Conservation (phyloP, 306 rosid genomes). For the Fragaria nilgerrensis region DNA sequence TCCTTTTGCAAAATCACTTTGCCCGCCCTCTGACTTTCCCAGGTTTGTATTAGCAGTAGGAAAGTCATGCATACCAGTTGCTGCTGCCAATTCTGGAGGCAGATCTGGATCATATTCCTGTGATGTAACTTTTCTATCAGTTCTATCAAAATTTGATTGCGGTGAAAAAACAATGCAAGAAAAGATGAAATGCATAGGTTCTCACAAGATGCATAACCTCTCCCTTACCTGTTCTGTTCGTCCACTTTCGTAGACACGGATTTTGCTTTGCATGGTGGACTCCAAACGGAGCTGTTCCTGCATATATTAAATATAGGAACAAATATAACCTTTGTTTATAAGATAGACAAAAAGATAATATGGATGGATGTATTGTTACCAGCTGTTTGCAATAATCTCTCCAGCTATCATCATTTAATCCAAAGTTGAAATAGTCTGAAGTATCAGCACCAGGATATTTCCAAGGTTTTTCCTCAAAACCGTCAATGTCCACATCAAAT, state of each 20-base stretch:
- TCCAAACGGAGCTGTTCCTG: constrained; percentile 98
- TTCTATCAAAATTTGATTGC: background rate
- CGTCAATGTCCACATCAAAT: constrained; percentile 87
- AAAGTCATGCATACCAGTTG: constrained; percentile 71
- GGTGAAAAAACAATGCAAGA: background rate
- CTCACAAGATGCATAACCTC: constrained; percentile 19
- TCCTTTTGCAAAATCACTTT: constrained; percentile 60
- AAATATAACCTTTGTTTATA: constrained; percentile 23
- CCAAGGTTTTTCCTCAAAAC: constrained; percentile 98
- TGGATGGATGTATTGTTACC: constrained; percentile 44
- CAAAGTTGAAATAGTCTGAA: constrained; percentile 93
- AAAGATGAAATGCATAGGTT: background rate
- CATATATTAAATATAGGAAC: constrained; percentile 23
- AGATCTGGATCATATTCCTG: constrained; percentile 98
- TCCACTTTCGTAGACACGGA: constrained; percentile 96
- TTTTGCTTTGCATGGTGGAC: constrained; percentile 98
- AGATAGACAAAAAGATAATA: constrained; percentile 4
- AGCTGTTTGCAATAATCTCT: constrained; percentile 96
- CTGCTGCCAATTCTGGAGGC: constrained; percentile 99
- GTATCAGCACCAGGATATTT: constrained; percentile 69
- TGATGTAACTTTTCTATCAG: constrained; percentile 11
- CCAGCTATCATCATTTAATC: constrained; percentile 94
- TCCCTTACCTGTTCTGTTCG: constrained; percentile 80
- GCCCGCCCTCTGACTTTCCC: constrained; percentile 57
- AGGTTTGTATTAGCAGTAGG: constrained; percentile 52